A percentile compares a stretch with the other conserved stretches of the same genome.
These are phyloP conservation scores for Morella rubra DNA, from an alignment of 306 rosid genomes.

Conservation along the genomic window DNA sequence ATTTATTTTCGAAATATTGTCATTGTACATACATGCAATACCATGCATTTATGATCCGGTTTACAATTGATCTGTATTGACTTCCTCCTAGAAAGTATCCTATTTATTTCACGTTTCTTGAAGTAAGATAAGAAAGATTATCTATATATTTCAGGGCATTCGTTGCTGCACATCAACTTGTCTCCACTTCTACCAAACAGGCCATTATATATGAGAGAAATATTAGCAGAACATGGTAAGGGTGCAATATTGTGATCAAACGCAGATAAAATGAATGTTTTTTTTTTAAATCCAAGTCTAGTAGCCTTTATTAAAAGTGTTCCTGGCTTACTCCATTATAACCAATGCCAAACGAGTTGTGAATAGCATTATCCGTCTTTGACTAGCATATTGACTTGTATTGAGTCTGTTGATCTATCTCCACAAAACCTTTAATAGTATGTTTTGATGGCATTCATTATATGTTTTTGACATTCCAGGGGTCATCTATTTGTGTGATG, in stretches of 20 bases:
- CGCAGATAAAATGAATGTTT: background rate
- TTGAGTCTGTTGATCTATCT: background rate
- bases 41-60: background rate
- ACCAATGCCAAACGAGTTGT: background rate
- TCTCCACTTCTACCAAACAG: conserved; percentile 43
- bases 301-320: background rate
- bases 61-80: conserved; percentile 10
- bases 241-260: background rate
- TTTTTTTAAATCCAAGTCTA: background rate
- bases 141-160: conserved; percentile 39
- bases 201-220: conserved; percentile 34
- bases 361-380: background rate
- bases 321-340: background rate
- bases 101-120: background rate
- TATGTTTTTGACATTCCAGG: background rate
- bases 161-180: conserved; percentile 36
- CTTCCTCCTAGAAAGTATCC: background rate
- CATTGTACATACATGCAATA: too few relatives aligned
- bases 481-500: background rate
- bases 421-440: background rate
- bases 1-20: too few relatives aligned
- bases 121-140: background rate
- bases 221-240: conserved; percentile 45
- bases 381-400: background rate
- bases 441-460: background rate